phyloP scores from a whole-genome alignment of 2,329 filamentous ascomycete genomes.

The Paracorniculantispora psalliotae region DNA sequence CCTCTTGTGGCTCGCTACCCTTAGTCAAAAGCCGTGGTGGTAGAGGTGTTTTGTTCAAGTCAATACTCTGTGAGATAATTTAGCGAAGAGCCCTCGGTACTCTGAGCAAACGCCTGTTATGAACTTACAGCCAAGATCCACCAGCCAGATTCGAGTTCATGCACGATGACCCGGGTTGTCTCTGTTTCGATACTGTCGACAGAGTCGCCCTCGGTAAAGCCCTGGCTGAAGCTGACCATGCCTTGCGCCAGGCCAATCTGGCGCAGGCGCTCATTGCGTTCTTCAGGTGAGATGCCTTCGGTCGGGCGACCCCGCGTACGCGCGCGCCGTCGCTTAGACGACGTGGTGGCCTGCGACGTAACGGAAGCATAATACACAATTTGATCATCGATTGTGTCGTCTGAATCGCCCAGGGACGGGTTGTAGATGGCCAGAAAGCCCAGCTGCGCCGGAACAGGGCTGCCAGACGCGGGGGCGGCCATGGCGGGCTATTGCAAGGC shows the following conservation, averaged over 20 bases:
- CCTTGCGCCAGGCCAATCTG: slow-evolving; percentile 96
- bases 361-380: slow-evolving; percentile 88
- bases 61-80: slow-evolving; percentile 45
- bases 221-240: slow-evolving; percentile 88
- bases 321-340: slow-evolving; percentile 30
- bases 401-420: slow-evolving; percentile 63
- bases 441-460: slow-evolving; percentile 64
- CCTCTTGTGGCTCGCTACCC: slow-evolving; percentile 34
- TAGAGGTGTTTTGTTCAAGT: slow-evolving; percentile 68
- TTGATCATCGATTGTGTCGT: slow-evolving; percentile 64
- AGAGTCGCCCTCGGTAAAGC: slow-evolving; percentile 71
- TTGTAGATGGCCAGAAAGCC: slow-evolving; percentile 95
- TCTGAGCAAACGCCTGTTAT: neutral
- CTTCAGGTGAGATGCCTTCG: slow-evolving; percentile 49
- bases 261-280: slow-evolving; percentile 79
- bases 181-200: slow-evolving; percentile 89
- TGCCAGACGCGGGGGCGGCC: slow-evolving; percentile 19
- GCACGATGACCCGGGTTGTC: slow-evolving; percentile 75
- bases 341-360: slow-evolving; percentile 31
- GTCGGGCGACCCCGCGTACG: slow-evolving; percentile 36
- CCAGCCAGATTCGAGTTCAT: slow-evolving; percentile 87
- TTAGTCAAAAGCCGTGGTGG: slow-evolving; percentile 47
- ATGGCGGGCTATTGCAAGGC: neutral
- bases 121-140: slow-evolving; percentile 82
- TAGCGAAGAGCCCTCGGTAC: neutral